phyloP scores from a whole-genome alignment of 73 alveolate genomes.

The Tetrahymena borealis region DNA sequence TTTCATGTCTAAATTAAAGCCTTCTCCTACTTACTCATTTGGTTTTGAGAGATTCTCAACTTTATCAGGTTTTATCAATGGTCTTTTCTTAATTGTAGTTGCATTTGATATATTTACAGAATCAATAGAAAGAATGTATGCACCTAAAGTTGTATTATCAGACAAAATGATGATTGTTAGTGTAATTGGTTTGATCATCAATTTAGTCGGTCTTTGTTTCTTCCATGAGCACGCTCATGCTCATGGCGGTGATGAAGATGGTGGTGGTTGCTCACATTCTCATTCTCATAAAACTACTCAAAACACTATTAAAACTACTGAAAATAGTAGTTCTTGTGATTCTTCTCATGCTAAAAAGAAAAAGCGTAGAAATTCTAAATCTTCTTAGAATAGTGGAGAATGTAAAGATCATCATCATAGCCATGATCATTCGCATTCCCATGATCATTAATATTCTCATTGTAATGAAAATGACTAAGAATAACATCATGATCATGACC shows the following conservation, averaged over 20 bases:
- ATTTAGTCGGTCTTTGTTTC: constrained; percentile 83
- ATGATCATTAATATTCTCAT: too few species aligned
- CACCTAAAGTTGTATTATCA: constrained; percentile 82
- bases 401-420: too few species aligned
- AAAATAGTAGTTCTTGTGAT: not conserved
- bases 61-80: constrained; percentile 85
- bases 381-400: too few species aligned
- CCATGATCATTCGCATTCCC: too few species aligned
- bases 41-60: constrained; percentile 90
- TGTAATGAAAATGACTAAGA: not conserved
- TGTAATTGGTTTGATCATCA: constrained; percentile 89
- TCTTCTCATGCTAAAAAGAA: not conserved
- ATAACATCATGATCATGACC: not conserved
- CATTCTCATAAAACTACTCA: constrained; percentile 10
- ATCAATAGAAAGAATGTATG: constrained; percentile 86
- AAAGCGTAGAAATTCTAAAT: not conserved
- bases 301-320: not conserved
- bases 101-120: constrained; percentile 88
- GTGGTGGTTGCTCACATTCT: constrained; percentile 12
- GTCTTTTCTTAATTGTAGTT: constrained; percentile 86
- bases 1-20: constrained; percentile 73
- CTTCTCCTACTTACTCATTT: constrained; percentile 69
- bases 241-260: constrained; percentile 51
- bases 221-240: constrained; percentile 90
- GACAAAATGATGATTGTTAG: constrained; percentile 84